These are phyloP conservation scores for Simplicillium sp. DNA, from an alignment of 2,329 filamentous ascomycete genomes.

Conservation along the genomic window DNA sequence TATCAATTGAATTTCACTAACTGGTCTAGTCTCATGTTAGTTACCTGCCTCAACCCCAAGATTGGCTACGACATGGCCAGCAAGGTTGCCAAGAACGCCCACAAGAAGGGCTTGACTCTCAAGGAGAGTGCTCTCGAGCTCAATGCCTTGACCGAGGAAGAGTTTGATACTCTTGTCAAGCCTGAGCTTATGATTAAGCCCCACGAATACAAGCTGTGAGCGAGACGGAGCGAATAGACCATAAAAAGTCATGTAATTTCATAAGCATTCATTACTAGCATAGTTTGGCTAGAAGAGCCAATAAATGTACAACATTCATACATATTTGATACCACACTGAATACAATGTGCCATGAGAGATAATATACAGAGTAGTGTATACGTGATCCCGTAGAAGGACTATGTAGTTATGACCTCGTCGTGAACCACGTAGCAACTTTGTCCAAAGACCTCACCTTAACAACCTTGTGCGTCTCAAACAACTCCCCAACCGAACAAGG, in stretches of 20 bases:
- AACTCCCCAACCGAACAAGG: background rate
- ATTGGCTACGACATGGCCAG: conserved; percentile 97
- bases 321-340: too few relatives aligned
- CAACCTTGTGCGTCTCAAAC: background rate
- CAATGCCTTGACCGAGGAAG: conserved; percentile 75
- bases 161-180: conserved; percentile 82
- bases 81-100: conserved; percentile 96
- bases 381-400: too few relatives aligned
- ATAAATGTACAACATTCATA: too few relatives aligned
- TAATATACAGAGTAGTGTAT: too few relatives aligned
- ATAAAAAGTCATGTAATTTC: too few relatives aligned
- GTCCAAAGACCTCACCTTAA: background rate
- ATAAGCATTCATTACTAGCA: too few relatives aligned
- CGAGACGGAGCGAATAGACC: background rate
- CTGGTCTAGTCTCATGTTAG: conserved; percentile 76
- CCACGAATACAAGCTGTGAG: conserved; percentile 47
- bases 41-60: conserved; percentile 94
- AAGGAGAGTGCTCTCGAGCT: conserved; percentile 93
- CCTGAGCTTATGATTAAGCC: conserved; percentile 95
- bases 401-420: background rate
- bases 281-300: too few relatives aligned
- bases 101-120: conserved; percentile 93
- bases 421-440: background rate
- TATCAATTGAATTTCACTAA: conserved; percentile 9
- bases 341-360: too few relatives aligned